phyloP scores from a whole-genome alignment of 1,284 basidiomycete genomes.

The Filobasidium uniguttulatum region DNA sequence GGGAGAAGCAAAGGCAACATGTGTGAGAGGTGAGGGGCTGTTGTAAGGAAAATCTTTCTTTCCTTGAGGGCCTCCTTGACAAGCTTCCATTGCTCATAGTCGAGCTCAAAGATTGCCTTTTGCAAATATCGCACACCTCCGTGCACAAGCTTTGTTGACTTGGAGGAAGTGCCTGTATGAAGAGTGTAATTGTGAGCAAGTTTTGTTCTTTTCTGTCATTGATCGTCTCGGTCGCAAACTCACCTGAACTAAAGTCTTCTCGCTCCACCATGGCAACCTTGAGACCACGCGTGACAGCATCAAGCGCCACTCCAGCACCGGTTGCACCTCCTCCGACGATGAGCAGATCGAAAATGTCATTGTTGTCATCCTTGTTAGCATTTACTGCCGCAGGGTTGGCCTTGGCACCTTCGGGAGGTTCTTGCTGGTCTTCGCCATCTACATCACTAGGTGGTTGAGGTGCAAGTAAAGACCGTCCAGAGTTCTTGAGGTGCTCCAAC shows the following conservation, averaged over 20 bases:
- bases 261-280: slow-evolving; percentile 87
- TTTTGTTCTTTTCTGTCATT: no score
- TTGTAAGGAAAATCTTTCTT: slow-evolving; percentile 83
- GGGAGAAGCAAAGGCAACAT: slow-evolving; percentile 57
- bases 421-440: slow-evolving; percentile 25
- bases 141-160: slow-evolving; percentile 94
- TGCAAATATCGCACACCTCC: slow-evolving; percentile 95
- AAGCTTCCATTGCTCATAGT: slow-evolving; percentile 91
- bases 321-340: slow-evolving; percentile 86
- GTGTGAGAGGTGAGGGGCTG: slow-evolving; percentile 80
- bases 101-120: slow-evolving; percentile 89
- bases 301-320: slow-evolving; percentile 83
- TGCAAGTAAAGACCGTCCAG: slow-evolving; percentile 19
- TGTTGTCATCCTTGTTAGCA: slow-evolving; percentile 19
- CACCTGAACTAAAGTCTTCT: slow-evolving; percentile 81
- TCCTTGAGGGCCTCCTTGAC: slow-evolving; percentile 88
- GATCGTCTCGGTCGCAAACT: no score
- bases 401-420: slow-evolving; percentile 19
- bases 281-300: slow-evolving; percentile 81
- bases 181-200: no score
- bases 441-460: slow-evolving; percentile 23
- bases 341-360: slow-evolving; percentile 62
- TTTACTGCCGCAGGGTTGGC: slow-evolving; percentile 20
- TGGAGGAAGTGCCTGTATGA: slow-evolving; percentile 81
- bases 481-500: slow-evolving; percentile 37